Conservation (phyloP, 805 yeast genomes). For the Saccharomycopsis capsularis region DNA sequence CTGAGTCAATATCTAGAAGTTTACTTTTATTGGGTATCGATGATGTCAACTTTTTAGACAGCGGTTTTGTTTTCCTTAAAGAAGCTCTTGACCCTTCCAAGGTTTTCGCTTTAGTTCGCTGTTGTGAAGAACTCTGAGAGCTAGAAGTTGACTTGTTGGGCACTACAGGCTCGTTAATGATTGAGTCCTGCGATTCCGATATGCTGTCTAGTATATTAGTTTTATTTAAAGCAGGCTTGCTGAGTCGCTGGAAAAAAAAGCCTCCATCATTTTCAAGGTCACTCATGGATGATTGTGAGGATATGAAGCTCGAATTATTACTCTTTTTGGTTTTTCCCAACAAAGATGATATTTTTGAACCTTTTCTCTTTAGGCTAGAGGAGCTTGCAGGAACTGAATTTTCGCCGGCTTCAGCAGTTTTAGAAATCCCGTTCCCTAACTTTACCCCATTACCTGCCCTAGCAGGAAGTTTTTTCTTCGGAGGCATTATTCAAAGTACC, state of each 20-base stretch:
- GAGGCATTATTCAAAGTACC: too few relatives aligned
- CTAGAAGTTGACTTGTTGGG: background rate
- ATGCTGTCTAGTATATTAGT: background rate
- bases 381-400: constrained; percentile 1
- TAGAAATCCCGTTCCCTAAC: background rate
- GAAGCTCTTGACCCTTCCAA: background rate
- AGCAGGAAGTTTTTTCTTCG: constrained; percentile 4
- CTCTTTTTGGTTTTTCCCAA: background rate
- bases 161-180: background rate
- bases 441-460: background rate
- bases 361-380: background rate
- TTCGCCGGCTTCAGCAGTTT: background rate
- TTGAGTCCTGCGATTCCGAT: background rate
- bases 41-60: background rate
- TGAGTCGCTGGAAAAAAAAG: constrained; percentile 13
- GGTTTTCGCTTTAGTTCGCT: constrained; percentile 1
- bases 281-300: constrained; percentile 4
- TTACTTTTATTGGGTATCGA: constrained; percentile 4
- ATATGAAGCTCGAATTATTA: background rate
- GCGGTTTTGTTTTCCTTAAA: background rate
- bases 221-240: background rate
- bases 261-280: constrained; percentile 20
- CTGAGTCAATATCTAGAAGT: constrained; percentile 16
- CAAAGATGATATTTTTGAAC: constrained; percentile 2
- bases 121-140: background rate